A percentile compares a stretch with the other conserved stretches of the same genome.
phyloP scores from a whole-genome alignment of 2,329 filamentous ascomycete species.

The Microascus cirrosus region DNA sequence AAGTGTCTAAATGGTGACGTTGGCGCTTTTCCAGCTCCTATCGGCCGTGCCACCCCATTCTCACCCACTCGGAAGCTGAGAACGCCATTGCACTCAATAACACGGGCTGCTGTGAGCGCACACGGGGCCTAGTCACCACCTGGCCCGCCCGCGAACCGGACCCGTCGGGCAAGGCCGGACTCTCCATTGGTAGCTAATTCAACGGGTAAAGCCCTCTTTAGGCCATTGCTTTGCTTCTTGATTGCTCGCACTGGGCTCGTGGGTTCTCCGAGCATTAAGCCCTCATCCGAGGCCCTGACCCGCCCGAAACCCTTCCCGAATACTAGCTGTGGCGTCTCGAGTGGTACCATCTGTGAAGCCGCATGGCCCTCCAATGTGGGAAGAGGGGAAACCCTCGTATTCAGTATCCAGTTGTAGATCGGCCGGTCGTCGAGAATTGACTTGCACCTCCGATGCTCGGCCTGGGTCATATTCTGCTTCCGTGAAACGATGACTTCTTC shows the following conservation, averaged over 20 bases:
- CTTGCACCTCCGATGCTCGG: constrained; percentile 44
- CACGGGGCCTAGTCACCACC: neutral
- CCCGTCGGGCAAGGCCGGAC: constrained; percentile 15
- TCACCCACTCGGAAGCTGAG: neutral
- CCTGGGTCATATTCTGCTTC: constrained; percentile 62
- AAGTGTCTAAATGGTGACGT: neutral
- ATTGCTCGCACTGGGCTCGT: neutral
- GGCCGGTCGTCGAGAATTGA: constrained; percentile 44
- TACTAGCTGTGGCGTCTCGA: constrained; percentile 33
- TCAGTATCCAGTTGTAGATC: constrained; percentile 49
- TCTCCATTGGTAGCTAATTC: neutral
- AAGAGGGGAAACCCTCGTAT: constrained; percentile 31
- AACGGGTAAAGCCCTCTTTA: neutral
- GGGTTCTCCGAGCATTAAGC: constrained; percentile 21
- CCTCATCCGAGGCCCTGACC: constrained; percentile 32
- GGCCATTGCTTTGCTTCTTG: neutral
- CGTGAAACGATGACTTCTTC: constrained; percentile 76
- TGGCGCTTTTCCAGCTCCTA: neutral
- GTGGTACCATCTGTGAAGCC: constrained; percentile 34
- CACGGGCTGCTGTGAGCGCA: neutral
- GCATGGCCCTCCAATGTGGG: constrained; percentile 16
- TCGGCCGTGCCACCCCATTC: neutral
- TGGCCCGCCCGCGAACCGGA: constrained; percentile 15
- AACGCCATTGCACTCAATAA: neutral
- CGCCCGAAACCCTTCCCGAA: constrained; percentile 39